These are phyloP conservation scores for Sporothrix humicola DNA, from an alignment of 2,329 filamentous ascomycete genomes.

Conservation along the genomic window DNA sequence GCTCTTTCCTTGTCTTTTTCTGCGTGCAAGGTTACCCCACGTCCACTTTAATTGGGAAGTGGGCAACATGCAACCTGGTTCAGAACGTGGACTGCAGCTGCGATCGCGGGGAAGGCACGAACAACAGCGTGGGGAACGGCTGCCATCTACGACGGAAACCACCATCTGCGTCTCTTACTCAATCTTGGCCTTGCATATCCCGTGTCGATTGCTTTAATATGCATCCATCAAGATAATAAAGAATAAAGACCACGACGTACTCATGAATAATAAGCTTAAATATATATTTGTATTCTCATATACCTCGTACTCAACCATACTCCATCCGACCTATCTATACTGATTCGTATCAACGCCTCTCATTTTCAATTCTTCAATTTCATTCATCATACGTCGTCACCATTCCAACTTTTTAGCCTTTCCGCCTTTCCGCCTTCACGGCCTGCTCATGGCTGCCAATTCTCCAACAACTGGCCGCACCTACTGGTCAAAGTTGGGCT, in stretches of 20 bases:
- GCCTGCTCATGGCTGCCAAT: no score
- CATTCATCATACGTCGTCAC: no score
- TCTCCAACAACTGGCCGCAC: no score
- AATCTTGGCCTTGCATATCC: no score
- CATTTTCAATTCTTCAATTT: not conserved
- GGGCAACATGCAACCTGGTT: not conserved
- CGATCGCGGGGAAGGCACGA: not conserved
- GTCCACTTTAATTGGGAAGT: not conserved
- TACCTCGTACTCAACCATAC: not conserved
- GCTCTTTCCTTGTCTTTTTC: conserved; percentile 6
- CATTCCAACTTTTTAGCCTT: no score
- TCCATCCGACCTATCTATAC: not conserved
- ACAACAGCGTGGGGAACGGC: conserved; percentile 2
- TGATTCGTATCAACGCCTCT: no score
- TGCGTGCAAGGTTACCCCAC: not conserved
- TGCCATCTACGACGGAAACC: not conserved
- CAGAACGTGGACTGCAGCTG: not conserved
- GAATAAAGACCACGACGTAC: no score
- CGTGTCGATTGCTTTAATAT: no score
- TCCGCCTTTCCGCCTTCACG: no score
- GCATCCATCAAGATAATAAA: no score
- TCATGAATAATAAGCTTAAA: no score
- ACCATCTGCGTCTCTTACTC: not conserved
- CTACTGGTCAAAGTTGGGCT: conserved; percentile 55
- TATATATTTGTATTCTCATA: not conserved